Conservation (phyloP, 164 flowering plant species). For the Aristolochia californica region DNA sequence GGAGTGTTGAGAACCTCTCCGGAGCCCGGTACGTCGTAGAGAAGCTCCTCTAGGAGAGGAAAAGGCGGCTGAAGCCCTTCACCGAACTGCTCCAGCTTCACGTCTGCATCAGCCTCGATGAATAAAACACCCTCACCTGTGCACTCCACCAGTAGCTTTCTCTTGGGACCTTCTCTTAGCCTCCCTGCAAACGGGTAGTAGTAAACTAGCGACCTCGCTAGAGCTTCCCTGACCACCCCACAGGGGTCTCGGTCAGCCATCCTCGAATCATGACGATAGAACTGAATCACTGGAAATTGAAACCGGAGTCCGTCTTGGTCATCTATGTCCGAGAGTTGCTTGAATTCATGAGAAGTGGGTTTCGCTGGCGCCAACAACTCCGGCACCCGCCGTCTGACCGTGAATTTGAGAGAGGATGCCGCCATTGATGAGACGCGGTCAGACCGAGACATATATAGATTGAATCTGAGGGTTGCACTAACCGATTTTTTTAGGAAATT, state of each 20-base stretch:
- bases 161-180: slow-evolving; percentile 14
- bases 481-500: no score
- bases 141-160: slow-evolving; percentile 21
- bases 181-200: slow-evolving; percentile 31
- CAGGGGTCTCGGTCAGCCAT: slow-evolving; percentile 19
- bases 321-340: slow-evolving; percentile 28
- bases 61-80: slow-evolving; percentile 36
- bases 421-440: no score
- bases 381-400: neutral
- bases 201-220: slow-evolving; percentile 19
- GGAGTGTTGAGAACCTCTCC: slow-evolving; percentile 16
- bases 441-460: no score
- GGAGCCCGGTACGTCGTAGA: slow-evolving; percentile 36
- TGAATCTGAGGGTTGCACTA: no score
- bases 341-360: slow-evolving; percentile 23
- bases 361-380: slow-evolving; percentile 15
- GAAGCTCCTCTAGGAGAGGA: slow-evolving; percentile 29
- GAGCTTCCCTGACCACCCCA: slow-evolving; percentile 14
- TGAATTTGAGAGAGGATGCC: neutral
- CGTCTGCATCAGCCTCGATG: slow-evolving; percentile 20
- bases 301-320: slow-evolving; percentile 25
- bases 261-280: slow-evolving; percentile 6
- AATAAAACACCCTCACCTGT: slow-evolving; percentile 21
- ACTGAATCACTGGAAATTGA: slow-evolving; percentile 15
- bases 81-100: slow-evolving; percentile 20